Evolutionary conservation across 2,329 filamentous ascomycete genomes (phyloP), one percentile per base, ranked within the genome.

Genomic region (Diaporthe sp.): DNA sequence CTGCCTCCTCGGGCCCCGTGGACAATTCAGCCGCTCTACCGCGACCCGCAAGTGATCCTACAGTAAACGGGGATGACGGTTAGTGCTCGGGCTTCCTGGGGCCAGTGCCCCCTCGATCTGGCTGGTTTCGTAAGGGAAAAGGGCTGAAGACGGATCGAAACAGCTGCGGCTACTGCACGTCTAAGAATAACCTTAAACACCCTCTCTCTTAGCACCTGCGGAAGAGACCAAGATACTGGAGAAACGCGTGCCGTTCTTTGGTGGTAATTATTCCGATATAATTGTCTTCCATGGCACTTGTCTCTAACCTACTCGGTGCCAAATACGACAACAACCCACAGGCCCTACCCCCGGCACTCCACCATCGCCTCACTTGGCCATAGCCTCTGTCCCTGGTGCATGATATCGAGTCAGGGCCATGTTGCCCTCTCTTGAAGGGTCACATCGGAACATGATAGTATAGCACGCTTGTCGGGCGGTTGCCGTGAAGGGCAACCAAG

Each of bases 381-480:
- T 37, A 22, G 19, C 13, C 15, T 65, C 65, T 39, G 22, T n/a
- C 62, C 19, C 31, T 15, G 31, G 46, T 19, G 44, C 19, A 25
- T 67, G 31, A 31, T 68, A 53, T 68, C 62, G 62, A 68, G 62
- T 68, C 62, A 68, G 44, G 44, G 31, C 44, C 46, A 51, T 39
- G 31, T 28, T 39, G 44, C 62, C 22, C 46, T 53, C 17, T 31
- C 62, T 44, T n/a, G 31, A 68, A 68, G 22, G 62, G 44, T 51
- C 62, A 37, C 19, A 53, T 53, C 44, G 46, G 28, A 17, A 37
- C 28, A 1, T 12, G 31, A 19, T 68, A 39, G 46, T 39, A n/a
- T 2, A 51, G 19, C 34, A 53, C n/a, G 44, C 12, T 12, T 37
- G 31, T 39, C 31, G 22, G 28, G 42, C 28, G 28, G 19, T 53